Conservation (phyloP, 805 yeast genomes). For the Torulaspora quercuum region DNA sequence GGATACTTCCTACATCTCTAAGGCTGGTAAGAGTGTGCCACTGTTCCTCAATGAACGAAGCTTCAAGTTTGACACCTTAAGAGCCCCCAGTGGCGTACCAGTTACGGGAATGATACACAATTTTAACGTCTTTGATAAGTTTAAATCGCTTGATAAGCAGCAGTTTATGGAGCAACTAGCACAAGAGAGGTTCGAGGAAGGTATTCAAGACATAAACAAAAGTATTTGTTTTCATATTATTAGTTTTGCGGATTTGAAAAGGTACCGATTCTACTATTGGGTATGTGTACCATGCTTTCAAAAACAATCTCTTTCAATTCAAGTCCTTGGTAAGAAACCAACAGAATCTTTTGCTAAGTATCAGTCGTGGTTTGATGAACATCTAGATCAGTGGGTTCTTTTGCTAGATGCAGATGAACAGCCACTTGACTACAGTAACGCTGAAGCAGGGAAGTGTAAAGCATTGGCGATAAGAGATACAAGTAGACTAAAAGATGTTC, state of each 20-base stretch:
- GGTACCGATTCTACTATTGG: constrained; percentile 88
- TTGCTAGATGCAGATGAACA: constrained; percentile 21
- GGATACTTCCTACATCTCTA: constrained; percentile 23
- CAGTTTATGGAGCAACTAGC: constrained; percentile 48
- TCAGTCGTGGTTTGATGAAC: constrained; percentile 21
- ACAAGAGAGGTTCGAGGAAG: constrained; percentile 26
- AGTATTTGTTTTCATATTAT: constrained; percentile 46
- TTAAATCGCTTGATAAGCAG: constrained; percentile 65
- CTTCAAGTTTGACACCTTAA: constrained; percentile 27
- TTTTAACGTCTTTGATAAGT: constrained; percentile 82
- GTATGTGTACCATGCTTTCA: constrained; percentile 68
- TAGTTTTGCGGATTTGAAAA: constrained; percentile 84
- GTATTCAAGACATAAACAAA: constrained; percentile 31
- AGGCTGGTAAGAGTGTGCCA: constrained; percentile 19
- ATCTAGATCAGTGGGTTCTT: constrained; percentile 31
- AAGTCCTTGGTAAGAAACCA: constrained; percentile 1
- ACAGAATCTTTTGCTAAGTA: constrained; percentile 6
- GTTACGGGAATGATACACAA: constrained; percentile 48
- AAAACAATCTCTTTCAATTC: constrained; percentile 13
- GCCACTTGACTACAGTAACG: constrained; percentile 21
- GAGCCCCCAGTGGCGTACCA: constrained; percentile 9
- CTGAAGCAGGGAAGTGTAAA: constrained; percentile 10
- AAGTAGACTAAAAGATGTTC: constrained; percentile 35
- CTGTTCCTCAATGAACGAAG: constrained; percentile 33
- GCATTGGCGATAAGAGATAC: constrained; percentile 43